Percentiles rank a stretch among this genome's conserved stretches.
These are phyloP conservation scores for Ascochyta fabae DNA, from an alignment of 2,329 filamentous ascomycete genomes.

Conservation along the genomic window DNA sequence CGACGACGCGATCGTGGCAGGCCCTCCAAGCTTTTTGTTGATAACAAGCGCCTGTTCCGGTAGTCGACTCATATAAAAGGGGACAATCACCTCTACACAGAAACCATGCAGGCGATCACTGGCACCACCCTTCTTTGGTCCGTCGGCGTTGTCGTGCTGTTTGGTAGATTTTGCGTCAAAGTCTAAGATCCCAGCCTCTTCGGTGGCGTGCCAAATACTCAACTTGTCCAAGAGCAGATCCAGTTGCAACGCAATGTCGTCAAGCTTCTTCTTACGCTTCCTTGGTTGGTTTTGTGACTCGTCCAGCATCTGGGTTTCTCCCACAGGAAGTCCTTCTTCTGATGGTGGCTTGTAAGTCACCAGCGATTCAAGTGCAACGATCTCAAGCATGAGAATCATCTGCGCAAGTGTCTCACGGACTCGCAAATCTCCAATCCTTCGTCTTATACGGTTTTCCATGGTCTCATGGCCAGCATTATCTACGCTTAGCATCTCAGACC, in stretches of 20 bases:
- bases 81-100: conserved; percentile 79
- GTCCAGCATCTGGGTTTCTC: conserved; percentile 25
- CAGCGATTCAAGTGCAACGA: conserved; percentile 70
- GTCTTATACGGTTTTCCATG: conserved; percentile 61
- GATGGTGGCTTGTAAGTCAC: conserved; percentile 44
- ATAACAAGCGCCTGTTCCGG: conserved; percentile 73
- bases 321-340: conserved; percentile 21
- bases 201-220: conserved; percentile 83
- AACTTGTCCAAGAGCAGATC: conserved; percentile 79
- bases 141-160: conserved; percentile 30
- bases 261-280: conserved; percentile 64
- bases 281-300: conserved; percentile 35
- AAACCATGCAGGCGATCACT: conserved; percentile 75
- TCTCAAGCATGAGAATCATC: conserved; percentile 79
- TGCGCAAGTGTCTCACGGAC: conserved; percentile 81
- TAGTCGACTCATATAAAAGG: conserved; percentile 81
- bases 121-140: conserved; percentile 29
- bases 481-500: conserved; percentile 48
- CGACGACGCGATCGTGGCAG: conserved; percentile 64
- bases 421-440: conserved; percentile 69
- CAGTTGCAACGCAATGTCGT: conserved; percentile 69
- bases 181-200: conserved; percentile 59
- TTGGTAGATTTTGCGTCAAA: conserved; percentile 40
- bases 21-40: conserved; percentile 78
- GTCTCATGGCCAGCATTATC: conserved; percentile 42